Percentiles rank a stretch among this genome's conserved stretches.
Evolutionary conservation across 306 rosid species (phyloP).

Genomic region (Erythrophleum fordii): DNA sequence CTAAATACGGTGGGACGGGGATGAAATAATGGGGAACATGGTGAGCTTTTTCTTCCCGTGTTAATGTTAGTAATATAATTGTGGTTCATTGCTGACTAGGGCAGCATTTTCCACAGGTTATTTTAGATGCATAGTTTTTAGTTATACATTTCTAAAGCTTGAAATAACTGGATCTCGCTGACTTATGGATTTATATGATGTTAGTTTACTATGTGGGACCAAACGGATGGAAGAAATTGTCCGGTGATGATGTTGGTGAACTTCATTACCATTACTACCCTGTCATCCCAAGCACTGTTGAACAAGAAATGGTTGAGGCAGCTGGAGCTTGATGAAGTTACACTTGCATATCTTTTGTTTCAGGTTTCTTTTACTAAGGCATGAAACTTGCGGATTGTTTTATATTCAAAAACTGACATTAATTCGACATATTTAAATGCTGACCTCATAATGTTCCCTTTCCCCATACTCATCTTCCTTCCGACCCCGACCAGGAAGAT

Average conservation of each 20-base stretch:
- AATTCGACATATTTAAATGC: neutral
- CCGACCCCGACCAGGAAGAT: neutral
- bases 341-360: neutral
- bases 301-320: constrained; percentile 71
- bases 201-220: constrained; percentile 84
- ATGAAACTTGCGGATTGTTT: neutral
- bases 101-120: neutral
- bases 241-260: constrained; percentile 94
- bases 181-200: constrained; percentile 36
- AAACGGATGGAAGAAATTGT: constrained; percentile 83
- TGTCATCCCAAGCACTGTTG: constrained; percentile 64
- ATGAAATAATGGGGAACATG: neutral
- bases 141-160: constrained; percentile 24
- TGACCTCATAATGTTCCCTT: neutral
- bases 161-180: constrained; percentile 4
- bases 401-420: neutral
- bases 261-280: constrained; percentile 81
- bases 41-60: neutral
- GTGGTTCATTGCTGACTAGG: neutral
- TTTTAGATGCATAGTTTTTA: constrained; percentile 20
- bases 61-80: neutral
- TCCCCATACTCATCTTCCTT: neutral
- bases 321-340: constrained; percentile 34
- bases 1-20: neutral
- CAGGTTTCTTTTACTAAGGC: neutral